These are phyloP conservation scores for Epichloe uncinata DNA, from an alignment of 2,329 filamentous ascomycete genomes.

Conservation along the genomic window DNA sequence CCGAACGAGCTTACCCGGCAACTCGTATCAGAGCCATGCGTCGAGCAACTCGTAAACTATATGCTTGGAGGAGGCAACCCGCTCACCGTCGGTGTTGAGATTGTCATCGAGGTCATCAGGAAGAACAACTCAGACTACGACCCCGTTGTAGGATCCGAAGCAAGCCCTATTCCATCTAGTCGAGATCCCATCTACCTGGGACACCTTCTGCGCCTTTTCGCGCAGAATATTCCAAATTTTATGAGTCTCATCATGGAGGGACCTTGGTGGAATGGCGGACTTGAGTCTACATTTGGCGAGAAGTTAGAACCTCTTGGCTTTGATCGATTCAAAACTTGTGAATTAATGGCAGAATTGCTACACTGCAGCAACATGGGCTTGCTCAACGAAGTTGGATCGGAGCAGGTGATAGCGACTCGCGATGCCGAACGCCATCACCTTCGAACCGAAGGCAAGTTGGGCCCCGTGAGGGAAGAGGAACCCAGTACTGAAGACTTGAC, in stretches of 20 bases:
- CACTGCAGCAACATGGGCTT: slow-evolving; percentile 99
- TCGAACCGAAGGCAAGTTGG: slow-evolving; percentile 61
- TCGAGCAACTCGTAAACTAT: slow-evolving; percentile 71
- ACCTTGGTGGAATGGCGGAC: slow-evolving; percentile 56
- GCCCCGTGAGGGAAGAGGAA: slow-evolving; percentile 25
- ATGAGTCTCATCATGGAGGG: slow-evolving; percentile 79
- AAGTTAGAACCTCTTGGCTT: slow-evolving; percentile 92
- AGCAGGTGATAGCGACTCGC: slow-evolving; percentile 68
- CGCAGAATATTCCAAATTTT: slow-evolving; percentile 82
- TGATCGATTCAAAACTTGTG: slow-evolving; percentile 96
- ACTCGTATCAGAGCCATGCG: slow-evolving; percentile 74
- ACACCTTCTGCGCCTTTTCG: slow-evolving; percentile 77
- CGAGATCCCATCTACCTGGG: slow-evolving; percentile 94
- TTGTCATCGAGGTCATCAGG: slow-evolving; percentile 94
- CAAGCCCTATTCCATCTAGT: slow-evolving; percentile 65
- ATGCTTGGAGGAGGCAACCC: slow-evolving; percentile 94
- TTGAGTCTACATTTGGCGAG: slow-evolving; percentile 79
- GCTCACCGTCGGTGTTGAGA: slow-evolving; percentile 88
- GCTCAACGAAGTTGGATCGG: slow-evolving; percentile 80
- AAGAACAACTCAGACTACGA: slow-evolving; percentile 99
- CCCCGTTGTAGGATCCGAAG: slow-evolving; percentile 72
- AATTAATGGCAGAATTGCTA: slow-evolving; percentile 92
- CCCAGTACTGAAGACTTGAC: slow-evolving; percentile 43
- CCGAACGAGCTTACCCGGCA: slow-evolving; percentile 94
- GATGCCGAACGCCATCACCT: slow-evolving; percentile 73